A percentile compares a stretch with the other conserved stretches of the same genome.
phyloP scores from a whole-genome alignment of 768 basidiomycete species.

The Royoungia palumana region DNA sequence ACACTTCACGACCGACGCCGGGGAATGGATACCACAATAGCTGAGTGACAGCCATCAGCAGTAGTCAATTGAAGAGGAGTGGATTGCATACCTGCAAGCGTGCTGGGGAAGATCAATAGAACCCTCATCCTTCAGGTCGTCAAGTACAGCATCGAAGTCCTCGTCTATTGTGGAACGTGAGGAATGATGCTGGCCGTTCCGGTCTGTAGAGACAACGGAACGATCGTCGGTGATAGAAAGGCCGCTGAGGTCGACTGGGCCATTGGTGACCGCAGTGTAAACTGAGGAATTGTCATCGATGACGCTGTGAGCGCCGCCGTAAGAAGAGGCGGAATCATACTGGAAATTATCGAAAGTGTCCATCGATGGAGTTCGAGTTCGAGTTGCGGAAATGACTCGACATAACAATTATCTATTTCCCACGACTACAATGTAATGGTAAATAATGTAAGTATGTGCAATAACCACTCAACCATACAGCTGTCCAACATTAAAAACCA shows the following conservation, averaged over 20 bases:
- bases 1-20: constrained; percentile 95
- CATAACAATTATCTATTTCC: constrained; percentile 25
- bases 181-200: constrained; percentile 35
- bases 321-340: constrained; percentile 79
- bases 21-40: constrained; percentile 98
- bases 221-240: constrained; percentile 69
- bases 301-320: constrained; percentile 63
- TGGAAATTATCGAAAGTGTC: constrained; percentile 85
- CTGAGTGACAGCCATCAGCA: constrained; percentile 38
- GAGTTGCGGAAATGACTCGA: neutral
- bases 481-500: constrained; percentile 7
- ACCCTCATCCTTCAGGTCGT: constrained; percentile 82
- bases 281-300: constrained; percentile 81
- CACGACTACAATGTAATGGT: constrained; percentile 17
- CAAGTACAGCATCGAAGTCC: constrained; percentile 86
- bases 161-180: constrained; percentile 54
- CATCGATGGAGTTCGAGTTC: constrained; percentile 42
- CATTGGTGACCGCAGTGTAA: constrained; percentile 68
- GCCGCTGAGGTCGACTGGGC: constrained; percentile 58
- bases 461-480: neutral
- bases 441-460: too few relatives aligned
- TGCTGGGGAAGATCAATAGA: constrained; percentile 82
- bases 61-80: constrained; percentile 1
- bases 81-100: constrained; percentile 80
- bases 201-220: constrained; percentile 41